These are phyloP conservation scores for Paramecium sexaurelia DNA, from an alignment of 73 alveolate genomes.

Conservation along the genomic window DNA sequence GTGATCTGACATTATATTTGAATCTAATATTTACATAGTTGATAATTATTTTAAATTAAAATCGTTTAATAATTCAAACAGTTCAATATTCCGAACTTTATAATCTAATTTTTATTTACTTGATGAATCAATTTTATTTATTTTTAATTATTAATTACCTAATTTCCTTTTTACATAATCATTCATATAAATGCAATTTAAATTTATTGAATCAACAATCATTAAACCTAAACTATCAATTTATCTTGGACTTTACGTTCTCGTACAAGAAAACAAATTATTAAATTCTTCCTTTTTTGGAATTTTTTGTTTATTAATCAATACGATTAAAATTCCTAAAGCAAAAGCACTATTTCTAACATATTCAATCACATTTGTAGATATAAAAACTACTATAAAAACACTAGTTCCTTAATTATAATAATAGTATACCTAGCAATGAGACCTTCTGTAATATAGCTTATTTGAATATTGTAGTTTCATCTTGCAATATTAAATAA, in stretches of 20 bases:
- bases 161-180: not conserved
- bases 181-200: not conserved
- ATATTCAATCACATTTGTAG: not conserved
- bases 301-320: not conserved
- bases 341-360: not conserved
- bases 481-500: not conserved
- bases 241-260: not conserved
- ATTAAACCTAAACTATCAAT: not conserved
- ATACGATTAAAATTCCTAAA: not conserved
- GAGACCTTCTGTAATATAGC: not conserved
- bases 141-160: not conserved
- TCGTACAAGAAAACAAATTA: not conserved
- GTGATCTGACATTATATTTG: not conserved
- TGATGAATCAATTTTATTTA: not conserved
- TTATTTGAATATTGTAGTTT: not conserved
- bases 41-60: not conserved
- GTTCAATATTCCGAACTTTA: not conserved
- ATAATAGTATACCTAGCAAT: not conserved
- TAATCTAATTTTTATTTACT: slow-evolving; percentile 1
- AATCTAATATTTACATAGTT: not conserved
- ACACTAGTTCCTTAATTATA: not conserved
- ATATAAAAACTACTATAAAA: not conserved
- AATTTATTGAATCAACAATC: not conserved
- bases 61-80: not conserved
- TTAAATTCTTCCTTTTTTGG: not conserved